phyloP scores from a whole-genome alignment of 352 stramenopile species.

The Blastocystis sp. region DNA sequence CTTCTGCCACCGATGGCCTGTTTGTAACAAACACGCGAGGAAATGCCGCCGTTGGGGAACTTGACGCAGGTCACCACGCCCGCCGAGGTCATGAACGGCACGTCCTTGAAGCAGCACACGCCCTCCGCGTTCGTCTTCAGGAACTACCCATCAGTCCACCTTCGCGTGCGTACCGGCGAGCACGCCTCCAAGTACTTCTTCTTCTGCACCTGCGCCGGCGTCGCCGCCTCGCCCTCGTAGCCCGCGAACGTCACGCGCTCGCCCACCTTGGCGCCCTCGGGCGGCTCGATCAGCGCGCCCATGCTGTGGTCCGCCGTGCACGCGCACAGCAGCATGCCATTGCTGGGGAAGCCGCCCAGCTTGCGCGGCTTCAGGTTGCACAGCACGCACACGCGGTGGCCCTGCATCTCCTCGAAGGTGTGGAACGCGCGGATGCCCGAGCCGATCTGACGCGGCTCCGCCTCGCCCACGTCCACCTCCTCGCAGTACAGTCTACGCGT shows the following conservation, averaged over 20 bases:
- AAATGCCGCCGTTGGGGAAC: slow-evolving; percentile 62
- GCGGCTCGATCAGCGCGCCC: slow-evolving; percentile 81
- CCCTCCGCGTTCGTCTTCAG: slow-evolving; percentile 70
- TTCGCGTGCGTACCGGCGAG: not conserved
- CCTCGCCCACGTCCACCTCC: slow-evolving; percentile 85
- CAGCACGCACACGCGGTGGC: slow-evolving; percentile 80
- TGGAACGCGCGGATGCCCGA: slow-evolving; percentile 72
- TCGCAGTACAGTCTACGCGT: slow-evolving; percentile 81
- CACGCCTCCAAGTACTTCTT: slow-evolving; percentile 68
- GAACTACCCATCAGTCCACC: slow-evolving; percentile 48
- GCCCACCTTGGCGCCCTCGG: slow-evolving; percentile 76
- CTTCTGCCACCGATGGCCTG: slow-evolving; percentile 63
- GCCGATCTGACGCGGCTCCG: slow-evolving; percentile 80
- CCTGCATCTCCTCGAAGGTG: slow-evolving; percentile 72
- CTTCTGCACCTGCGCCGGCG: slow-evolving; percentile 69
- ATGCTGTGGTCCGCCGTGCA: slow-evolving; percentile 74
- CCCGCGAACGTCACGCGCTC: slow-evolving; percentile 71
- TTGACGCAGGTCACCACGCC: slow-evolving; percentile 60
- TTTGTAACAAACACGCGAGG: slow-evolving; percentile 57
- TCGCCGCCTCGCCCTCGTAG: slow-evolving; percentile 64
- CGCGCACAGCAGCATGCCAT: slow-evolving; percentile 87
- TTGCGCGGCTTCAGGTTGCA: slow-evolving; percentile 87
- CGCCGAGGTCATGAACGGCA: slow-evolving; percentile 64
- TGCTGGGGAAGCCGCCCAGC: slow-evolving; percentile 84
- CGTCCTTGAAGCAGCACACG: slow-evolving; percentile 69